Conservation (phyloP, 2,329 filamentous ascomycete species). For the Xylariaceae sp. region DNA sequence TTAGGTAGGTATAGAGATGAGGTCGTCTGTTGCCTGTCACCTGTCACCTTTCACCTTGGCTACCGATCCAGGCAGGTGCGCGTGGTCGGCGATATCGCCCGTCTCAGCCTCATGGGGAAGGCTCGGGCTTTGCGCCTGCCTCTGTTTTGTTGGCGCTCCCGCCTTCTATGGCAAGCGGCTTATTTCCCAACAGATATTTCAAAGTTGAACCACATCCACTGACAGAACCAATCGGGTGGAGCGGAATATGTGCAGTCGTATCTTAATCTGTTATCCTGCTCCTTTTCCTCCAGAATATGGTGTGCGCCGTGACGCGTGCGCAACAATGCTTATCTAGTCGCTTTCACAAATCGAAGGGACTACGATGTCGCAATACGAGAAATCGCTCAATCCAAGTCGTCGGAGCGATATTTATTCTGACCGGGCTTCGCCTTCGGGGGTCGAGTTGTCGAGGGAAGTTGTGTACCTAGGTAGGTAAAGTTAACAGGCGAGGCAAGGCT, state of each 20-base stretch:
- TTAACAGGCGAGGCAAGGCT: no score
- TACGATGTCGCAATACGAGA: neutral
- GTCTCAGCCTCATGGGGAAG: slow-evolving; percentile 40
- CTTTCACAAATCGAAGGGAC: neutral
- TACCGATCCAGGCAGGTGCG: slow-evolving; percentile 36
- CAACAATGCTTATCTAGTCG: neutral
- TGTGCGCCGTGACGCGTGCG: slow-evolving; percentile 8
- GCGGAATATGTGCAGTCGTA: neutral
- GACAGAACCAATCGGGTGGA: neutral
- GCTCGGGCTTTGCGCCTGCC: slow-evolving; percentile 16
- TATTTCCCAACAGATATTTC: neutral
- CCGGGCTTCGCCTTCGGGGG: neutral
- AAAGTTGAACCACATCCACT: no score
- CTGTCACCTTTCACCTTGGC: no score
- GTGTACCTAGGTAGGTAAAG: no score
- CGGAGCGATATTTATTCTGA: no score
- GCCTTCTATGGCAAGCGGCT: neutral
- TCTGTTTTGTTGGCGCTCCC: neutral
- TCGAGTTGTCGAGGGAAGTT: neutral
- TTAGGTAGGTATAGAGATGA: no score
- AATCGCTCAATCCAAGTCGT: no score
- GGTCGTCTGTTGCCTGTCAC: no score
- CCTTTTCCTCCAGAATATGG: neutral
- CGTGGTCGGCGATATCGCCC: slow-evolving; percentile 16
- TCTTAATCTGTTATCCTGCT: neutral